Percentiles rank a stretch among this genome's conserved stretches.
phyloP scores from a whole-genome alignment of 768 basidiomycete species.

The Leccinum subtestaceum region DNA sequence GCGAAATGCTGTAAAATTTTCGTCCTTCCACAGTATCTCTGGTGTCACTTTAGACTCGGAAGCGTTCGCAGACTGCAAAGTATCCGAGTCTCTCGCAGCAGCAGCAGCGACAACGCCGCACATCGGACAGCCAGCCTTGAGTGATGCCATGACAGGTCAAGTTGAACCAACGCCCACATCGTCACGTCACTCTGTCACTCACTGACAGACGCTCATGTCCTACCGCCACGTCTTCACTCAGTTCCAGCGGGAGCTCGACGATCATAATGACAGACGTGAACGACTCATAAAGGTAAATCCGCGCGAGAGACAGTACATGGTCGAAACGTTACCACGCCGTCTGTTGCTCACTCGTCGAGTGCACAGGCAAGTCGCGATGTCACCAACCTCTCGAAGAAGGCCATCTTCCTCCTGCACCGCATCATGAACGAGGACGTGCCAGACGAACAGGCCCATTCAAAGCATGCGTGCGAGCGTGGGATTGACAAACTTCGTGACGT shows the following conservation, averaged over 20 bases:
- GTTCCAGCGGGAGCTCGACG: constrained; percentile 75
- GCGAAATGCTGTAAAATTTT: constrained; percentile 31
- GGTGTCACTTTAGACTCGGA: constrained; percentile 39
- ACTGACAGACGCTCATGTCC: constrained; percentile 2
- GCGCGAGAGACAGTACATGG: constrained; percentile 7
- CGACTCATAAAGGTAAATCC: constrained; percentile 79
- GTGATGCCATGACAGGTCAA: constrained; percentile 36
- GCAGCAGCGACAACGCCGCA: constrained; percentile 62
- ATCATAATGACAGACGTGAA: constrained; percentile 84
- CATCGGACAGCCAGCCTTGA: constrained; percentile 72
- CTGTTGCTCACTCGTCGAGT: constrained; percentile 4
- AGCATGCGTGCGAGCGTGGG: constrained; percentile 49
- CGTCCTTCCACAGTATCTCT: constrained; percentile 72
- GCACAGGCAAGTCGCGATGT: constrained; percentile 77
- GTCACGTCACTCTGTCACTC: constrained; percentile 9
- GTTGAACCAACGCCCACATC: neutral
- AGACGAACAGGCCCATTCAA: constrained; percentile 28
- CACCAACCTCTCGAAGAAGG: constrained; percentile 88
- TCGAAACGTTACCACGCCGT: neutral
- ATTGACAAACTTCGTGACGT: constrained; percentile 67
- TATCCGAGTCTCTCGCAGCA: constrained; percentile 33
- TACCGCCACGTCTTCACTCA: constrained; percentile 43
- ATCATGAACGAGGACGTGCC: constrained; percentile 45
- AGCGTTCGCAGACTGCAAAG: constrained; percentile 30
- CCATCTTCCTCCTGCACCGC: constrained; percentile 91